A percentile compares a stretch with the other conserved stretches of the same genome.
These are phyloP conservation scores for Rhizopus arrhizus DNA, from an alignment of 371 early-diverging fungal species.

Conservation along the genomic window DNA sequence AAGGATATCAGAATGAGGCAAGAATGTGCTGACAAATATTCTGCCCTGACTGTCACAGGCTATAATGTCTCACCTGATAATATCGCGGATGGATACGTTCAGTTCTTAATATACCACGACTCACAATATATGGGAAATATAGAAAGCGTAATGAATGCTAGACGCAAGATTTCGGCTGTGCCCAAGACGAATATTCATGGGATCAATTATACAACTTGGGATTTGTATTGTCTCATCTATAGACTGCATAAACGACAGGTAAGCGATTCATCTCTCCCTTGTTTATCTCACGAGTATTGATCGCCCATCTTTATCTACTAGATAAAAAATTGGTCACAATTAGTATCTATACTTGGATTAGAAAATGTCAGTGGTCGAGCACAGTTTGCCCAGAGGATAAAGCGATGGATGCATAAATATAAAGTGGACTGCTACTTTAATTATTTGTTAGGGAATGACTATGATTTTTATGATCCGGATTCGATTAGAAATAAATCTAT, in stretches of 20 bases:
- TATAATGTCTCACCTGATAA: no score
- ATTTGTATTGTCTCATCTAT: constrained; percentile 37
- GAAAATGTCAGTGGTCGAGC: constrained; percentile 38
- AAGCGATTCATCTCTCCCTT: not conserved
- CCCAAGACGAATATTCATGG: no score
- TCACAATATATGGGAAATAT: no score
- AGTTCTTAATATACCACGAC: no score
- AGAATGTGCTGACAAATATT: no score
- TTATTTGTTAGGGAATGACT: constrained; percentile 41
- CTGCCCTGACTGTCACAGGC: no score
- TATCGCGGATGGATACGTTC: no score
- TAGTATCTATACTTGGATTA: constrained; percentile 40
- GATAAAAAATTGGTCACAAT: constrained; percentile 51
- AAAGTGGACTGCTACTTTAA: constrained; percentile 48
- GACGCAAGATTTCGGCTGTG: no score
- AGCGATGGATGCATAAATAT: constrained; percentile 51
- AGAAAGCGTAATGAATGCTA: no score
- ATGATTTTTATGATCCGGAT: constrained; percentile 26
- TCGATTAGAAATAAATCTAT: not conserved
- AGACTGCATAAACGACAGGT: constrained; percentile 43
- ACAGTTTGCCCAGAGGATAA: constrained; percentile 45
- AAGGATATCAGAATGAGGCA: no score
- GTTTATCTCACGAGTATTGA: not conserved
- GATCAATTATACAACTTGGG: constrained; percentile 42
- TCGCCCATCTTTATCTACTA: constrained; percentile 1